A percentile compares a stretch with the other conserved stretches of the same genome.
These are phyloP conservation scores for Babesia sp. DNA, from an alignment of 169 alveolate species.

Conservation along the genomic window DNA sequence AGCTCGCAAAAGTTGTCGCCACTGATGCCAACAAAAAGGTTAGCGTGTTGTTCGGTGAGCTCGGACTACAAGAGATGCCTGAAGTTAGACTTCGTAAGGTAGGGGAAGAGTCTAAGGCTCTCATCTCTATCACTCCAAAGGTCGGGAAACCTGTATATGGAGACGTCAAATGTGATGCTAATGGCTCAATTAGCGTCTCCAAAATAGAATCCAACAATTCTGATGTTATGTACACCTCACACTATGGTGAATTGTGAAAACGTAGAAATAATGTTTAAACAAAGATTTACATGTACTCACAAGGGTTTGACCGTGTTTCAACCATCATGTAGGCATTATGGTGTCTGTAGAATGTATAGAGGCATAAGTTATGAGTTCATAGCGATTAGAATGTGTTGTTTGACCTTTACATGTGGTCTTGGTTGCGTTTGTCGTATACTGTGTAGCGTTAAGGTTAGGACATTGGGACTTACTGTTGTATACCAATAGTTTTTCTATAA, in stretches of 20 bases:
- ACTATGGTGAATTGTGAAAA: constrained; percentile 19
- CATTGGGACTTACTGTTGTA: constrained; percentile 86
- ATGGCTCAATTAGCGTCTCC: neutral
- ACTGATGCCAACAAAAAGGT: neutral
- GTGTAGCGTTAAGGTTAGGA: neutral
- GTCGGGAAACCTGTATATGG: neutral
- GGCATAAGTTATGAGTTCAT: too few relatives aligned
- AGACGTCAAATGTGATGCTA: neutral
- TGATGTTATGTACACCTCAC: constrained; percentile 4
- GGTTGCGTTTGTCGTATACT: constrained; percentile 70
- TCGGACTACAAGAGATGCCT: constrained; percentile 9
- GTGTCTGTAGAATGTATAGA: too few relatives aligned
- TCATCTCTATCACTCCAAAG: constrained; percentile 11
- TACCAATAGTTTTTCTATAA: constrained; percentile 94
- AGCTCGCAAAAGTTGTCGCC: constrained; percentile 14
- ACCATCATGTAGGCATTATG: too few relatives aligned
- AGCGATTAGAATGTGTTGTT: neutral
- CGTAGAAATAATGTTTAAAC: too few relatives aligned
- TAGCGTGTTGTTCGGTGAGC: neutral
- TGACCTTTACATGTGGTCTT: constrained; percentile 17
- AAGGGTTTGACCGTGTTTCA: too few relatives aligned
- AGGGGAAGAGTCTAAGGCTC: neutral
- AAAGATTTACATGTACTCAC: too few relatives aligned
- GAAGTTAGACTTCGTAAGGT: constrained; percentile 15
- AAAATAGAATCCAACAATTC: neutral